phyloP scores from a whole-genome alignment of 2,329 filamentous ascomycete genomes.

The Endoconidiophora laricicola region DNA sequence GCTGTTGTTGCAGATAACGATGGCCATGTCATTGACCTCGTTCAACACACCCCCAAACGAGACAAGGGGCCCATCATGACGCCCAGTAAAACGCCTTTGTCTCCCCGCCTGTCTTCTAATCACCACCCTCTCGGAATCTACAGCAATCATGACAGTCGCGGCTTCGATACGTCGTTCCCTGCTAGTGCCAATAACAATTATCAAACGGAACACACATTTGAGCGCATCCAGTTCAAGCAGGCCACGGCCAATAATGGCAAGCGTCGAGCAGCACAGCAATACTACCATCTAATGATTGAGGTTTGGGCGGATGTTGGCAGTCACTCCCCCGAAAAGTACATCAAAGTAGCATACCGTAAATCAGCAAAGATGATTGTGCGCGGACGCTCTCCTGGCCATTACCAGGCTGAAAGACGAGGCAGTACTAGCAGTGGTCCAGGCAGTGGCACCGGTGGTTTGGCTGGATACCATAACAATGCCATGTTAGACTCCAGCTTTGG shows the following conservation, averaged over 20 bases:
- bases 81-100: conserved; percentile 51
- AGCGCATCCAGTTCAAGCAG: conserved; percentile 87
- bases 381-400: conserved; percentile 66
- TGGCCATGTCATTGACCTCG: conserved; percentile 63
- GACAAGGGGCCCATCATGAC: conserved; percentile 72
- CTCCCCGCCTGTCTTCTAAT: conserved; percentile 44
- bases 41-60: conserved; percentile 82
- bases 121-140: conserved; percentile 32
- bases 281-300: conserved; percentile 80
- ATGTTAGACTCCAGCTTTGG: conserved; percentile 26
- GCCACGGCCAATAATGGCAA: conserved; percentile 91
- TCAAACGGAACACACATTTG: conserved; percentile 49
- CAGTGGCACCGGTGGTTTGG: conserved; percentile 46
- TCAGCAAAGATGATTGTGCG: conserved; percentile 78
- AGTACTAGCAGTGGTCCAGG: conserved; percentile 52
- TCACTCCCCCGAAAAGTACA: conserved; percentile 35
- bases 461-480: conserved; percentile 27
- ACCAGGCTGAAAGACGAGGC: conserved; percentile 52
- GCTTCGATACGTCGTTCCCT: conserved; percentile 15
- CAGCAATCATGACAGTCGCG: conserved; percentile 19
- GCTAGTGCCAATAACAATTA: conserved; percentile 21
- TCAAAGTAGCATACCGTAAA: conserved; percentile 55
- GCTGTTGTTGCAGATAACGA: conserved; percentile 64
- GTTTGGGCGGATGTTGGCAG: conserved; percentile 53
- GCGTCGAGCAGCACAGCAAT: conserved; percentile 75